Evolutionary conservation across 2,329 filamentous ascomycete genomes (phyloP).

Genomic region (Sordariomycetes sp.): DNA sequence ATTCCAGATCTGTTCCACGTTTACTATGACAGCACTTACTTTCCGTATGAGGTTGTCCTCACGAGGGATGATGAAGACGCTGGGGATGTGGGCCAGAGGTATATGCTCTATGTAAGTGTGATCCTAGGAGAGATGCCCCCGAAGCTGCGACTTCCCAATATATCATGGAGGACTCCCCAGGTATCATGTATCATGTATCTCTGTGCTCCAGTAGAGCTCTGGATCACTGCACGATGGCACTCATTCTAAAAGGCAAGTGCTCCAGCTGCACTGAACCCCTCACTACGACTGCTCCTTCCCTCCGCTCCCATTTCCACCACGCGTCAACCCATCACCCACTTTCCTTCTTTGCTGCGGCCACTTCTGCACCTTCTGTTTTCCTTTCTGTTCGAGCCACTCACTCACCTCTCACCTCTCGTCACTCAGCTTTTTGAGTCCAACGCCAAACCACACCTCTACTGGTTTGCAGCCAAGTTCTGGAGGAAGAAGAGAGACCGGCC

Average conservation of each 20-base stretch:
- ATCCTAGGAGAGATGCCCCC: neutral
- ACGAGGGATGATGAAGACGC: conserved; percentile 34
- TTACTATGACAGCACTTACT: conserved; percentile 51
- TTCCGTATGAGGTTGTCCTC: conserved; percentile 54
- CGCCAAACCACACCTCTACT: conserved; percentile 47
- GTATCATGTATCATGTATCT: too few species aligned
- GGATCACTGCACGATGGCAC: neutral
- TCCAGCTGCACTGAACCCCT: neutral
- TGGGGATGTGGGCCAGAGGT: conserved; percentile 44
- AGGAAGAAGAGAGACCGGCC: conserved; percentile 27
- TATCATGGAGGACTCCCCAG: neutral
- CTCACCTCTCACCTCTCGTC: neutral
- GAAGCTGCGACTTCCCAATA: neutral
- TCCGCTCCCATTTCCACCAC: neutral
- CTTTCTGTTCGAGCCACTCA: neutral
- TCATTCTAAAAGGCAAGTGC: neutral
- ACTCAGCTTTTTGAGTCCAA: conserved; percentile 59
- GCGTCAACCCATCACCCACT: neutral
- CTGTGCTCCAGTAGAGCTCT: too few species aligned
- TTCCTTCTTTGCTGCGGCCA: neutral
- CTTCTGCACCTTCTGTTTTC: neutral
- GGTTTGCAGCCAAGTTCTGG: conserved; percentile 42
- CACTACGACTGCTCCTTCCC: neutral
- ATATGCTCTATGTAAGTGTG: conserved; percentile 44
- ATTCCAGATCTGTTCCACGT: conserved; percentile 47